Base-by-base conservation (phyloP, 257 asterid genomes). In the Nicotiana attenuata region DNA sequence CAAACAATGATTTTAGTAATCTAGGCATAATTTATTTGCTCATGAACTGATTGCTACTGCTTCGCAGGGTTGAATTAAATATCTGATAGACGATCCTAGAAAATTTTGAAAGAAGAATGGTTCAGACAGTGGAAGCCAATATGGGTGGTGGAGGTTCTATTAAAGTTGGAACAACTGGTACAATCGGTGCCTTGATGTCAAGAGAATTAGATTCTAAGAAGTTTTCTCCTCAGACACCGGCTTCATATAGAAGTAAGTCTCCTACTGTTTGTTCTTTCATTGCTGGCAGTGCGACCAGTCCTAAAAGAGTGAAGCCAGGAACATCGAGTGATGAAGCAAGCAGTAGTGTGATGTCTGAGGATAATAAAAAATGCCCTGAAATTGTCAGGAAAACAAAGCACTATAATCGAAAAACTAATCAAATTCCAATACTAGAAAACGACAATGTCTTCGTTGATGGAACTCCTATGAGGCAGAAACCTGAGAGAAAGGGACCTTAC, bases 121-220 rank as follows among this genome's bases (percentile, higher is more conserved):
- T 89, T 81, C 95, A 85, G 83, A 87, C 91, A 79, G 64, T 91
- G 69, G 97, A 90, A 90, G 89, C 89, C n/a, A 83, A 90, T 64
- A 86, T 82, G 82, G 93, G 96, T 81, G 91, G 96, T 26, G 96
- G 93, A 81, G 96, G 98, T 81, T 92, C 98, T 22, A 81, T 93
- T 71, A 90, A 89, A 87, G 87, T 92, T 4, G 98, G 98, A 80
- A 87, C 90, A 63, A 93, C 96, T 8, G 97, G 98, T 71, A 93
- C 90, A 84, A 91, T 93, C 80, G 80, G 94, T 86, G 92, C 93
- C 79, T 92, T 93, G 20, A 90, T 93, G 92, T 90, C 94, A 50
- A 86, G 90, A 84, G 98, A 93, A 82, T 81, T 93, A 76, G 93
- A 89, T 76, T 87, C 92, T 29, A 65, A 82, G 60, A 91, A 89